A percentile compares a stretch with the other conserved stretches of the same genome.
Conservation (phyloP, 2,329 filamentous ascomycete genomes). For the Cladorrhinum sp. region DNA sequence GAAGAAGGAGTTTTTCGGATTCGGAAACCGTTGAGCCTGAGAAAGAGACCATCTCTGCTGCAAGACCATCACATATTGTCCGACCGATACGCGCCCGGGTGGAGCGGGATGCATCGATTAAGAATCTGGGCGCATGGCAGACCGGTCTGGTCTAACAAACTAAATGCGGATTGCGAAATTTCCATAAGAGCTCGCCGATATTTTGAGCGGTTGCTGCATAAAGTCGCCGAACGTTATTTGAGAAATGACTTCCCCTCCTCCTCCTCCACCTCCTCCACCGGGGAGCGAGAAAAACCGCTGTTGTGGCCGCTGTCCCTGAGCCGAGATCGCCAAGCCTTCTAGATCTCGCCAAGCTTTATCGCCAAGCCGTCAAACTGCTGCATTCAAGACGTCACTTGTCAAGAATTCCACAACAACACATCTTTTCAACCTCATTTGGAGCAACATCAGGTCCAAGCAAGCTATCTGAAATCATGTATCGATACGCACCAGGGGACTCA, state of each 20-base stretch:
- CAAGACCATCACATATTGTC: constrained; percentile 42
- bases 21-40: background rate
- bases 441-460: background rate
- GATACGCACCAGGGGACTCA: background rate
- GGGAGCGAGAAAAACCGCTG: too few species aligned
- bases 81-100: constrained; percentile 21
- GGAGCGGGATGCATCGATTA: background rate
- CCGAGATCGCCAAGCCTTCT: constrained; percentile 21
- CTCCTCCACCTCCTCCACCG: background rate
- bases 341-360: constrained; percentile 16
- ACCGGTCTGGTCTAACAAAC: too few species aligned
- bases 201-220: background rate
- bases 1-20: background rate
- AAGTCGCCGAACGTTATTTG: too few species aligned
- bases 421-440: background rate
- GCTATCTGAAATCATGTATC: too few species aligned
- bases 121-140: too few species aligned
- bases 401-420: background rate
- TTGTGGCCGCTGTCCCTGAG: background rate
- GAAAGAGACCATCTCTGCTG: background rate
- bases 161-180: background rate
- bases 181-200: background rate
- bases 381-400: constrained; percentile 11
- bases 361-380: constrained; percentile 17
- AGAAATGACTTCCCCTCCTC: background rate